Percentiles rank a stretch among this genome's conserved stretches.
These are phyloP conservation scores for Boletus patriciae DNA, from an alignment of 768 basidiomycete species.

Conservation along the genomic window DNA sequence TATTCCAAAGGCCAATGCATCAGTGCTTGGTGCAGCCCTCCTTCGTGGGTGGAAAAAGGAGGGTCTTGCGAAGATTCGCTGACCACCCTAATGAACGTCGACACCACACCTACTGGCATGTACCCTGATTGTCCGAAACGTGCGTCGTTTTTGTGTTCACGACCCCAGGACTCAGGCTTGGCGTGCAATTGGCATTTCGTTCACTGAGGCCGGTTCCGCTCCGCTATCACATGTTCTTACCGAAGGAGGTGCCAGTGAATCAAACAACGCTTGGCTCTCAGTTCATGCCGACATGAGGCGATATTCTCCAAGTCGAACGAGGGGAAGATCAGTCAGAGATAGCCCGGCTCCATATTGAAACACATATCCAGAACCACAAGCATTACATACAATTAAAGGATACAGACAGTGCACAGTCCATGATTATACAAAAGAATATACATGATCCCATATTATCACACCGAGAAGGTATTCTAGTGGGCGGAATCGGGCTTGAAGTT, in stretches of 20 bases:
- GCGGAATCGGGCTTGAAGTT: slow-evolving; percentile 16
- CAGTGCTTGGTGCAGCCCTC: no score
- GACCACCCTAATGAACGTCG: no score
- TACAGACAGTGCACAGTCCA: slow-evolving; percentile 14
- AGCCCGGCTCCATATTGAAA: not conserved
- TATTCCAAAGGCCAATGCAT: not conserved
- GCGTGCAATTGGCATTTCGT: not conserved
- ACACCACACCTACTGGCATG: no score
- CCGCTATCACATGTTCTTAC: not conserved
- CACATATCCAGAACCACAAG: slow-evolving; percentile 8
- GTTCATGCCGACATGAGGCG: no score
- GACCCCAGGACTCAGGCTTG: not conserved
- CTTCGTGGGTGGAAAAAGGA: no score
- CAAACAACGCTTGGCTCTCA: not conserved
- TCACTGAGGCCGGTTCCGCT: not conserved
- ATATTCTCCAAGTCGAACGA: not conserved
- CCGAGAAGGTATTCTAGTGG: slow-evolving; percentile 14
- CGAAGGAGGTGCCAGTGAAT: not conserved
- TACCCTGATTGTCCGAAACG: not conserved
- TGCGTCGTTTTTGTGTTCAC: not conserved
- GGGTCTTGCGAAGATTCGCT: no score
- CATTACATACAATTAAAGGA: slow-evolving; percentile 24
- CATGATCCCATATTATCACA: slow-evolving; percentile 32
- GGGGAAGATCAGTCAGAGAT: no score
- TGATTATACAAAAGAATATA: slow-evolving; percentile 34